phyloP scores from a whole-genome alignment of 78 protist genomes.

The Protostelium mycophagum region DNA sequence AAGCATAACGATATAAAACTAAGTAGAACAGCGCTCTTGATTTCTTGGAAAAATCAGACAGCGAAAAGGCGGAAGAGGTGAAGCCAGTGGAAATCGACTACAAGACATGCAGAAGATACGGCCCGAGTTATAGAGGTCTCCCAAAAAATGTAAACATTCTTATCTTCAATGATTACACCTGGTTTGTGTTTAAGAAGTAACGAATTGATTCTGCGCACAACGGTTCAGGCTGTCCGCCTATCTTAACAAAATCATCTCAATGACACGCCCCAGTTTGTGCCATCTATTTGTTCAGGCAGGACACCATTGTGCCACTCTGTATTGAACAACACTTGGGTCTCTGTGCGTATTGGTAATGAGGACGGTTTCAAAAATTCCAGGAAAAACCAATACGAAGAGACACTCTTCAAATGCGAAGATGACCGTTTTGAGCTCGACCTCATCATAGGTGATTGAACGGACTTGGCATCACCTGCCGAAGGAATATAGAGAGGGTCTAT shows the following conservation, averaged over 20 bases:
- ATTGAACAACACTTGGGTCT: constrained; percentile 80
- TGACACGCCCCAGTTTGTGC: not conserved
- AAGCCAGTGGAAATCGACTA: constrained; percentile 40
- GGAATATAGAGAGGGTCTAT: constrained; percentile 25
- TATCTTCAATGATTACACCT: too few relatives aligned
- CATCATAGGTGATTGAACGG: constrained; percentile 63
- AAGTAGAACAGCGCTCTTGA: not conserved
- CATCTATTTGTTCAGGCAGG: constrained; percentile 27
- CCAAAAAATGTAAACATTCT: constrained; percentile 28
- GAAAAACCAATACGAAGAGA: constrained; percentile 75
- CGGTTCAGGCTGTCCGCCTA: too few relatives aligned
- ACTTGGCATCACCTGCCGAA: constrained; percentile 16
- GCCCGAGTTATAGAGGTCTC: constrained; percentile 71
- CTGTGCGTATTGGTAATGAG: constrained; percentile 77
- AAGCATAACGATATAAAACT: not conserved
- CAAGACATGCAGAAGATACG: constrained; percentile 46
- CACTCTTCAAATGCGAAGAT: constrained; percentile 77
- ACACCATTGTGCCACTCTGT: constrained; percentile 44
- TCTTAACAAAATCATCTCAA: too few relatives aligned
- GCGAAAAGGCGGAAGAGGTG: not conserved
- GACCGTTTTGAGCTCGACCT: constrained; percentile 87
- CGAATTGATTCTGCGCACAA: too few relatives aligned
- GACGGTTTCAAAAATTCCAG: constrained; percentile 55
- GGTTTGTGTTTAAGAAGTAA: not conserved
- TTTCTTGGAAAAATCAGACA: not conserved